Base-by-base conservation (phyloP, 2,329 filamentous ascomycete species). In the Aspergillus persii region DNA sequence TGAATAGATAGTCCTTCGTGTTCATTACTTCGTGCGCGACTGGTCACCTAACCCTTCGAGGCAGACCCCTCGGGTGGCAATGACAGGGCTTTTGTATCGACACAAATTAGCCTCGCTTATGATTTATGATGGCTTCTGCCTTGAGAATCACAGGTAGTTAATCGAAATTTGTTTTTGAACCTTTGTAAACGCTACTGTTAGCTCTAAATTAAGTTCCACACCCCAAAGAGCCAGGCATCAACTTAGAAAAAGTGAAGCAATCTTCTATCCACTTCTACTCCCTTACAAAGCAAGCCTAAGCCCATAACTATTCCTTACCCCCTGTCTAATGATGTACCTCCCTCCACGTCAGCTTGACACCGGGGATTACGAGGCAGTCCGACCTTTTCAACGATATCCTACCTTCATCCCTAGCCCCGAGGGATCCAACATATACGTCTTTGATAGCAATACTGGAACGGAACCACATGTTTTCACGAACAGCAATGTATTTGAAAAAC, bases 401-500 rank as follows among this genome's bases (percentile, higher is more conserved):
- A 29, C 50, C 26, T 52, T 58, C 41, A 29, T 50, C 8, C 30
- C 44, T 15, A 12, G 30, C 2, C 48, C 60, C 1, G 57, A 59
- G 15, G 12, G 57, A 39, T 53, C 60, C 6, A 33, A 51, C 8
- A 57, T 61, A 4, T 55, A 55, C 15, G 8, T 61, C 6, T 61
- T 53, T 29, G 62, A 64, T 1, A 55, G 18, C 3, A 36, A 30
- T 3, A 44, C 58, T 9, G 36, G 53, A 18, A 26, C 27, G 18
- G 47, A 39, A 0, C 18, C 55, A 15, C 29, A 39, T 46, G 7
- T 53, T 2, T 67, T 64, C 27, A 55, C 44, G 3, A 54, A 59
- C 39, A 63, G 59, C 33, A 53, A 59, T 3, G n/a, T n/a, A 4
- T 63, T 66, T 33, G 60, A 63, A 26, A 3, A n/a, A 1, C 51